Base-by-base conservation (phyloP, 1,284 basidiomycete species). In the Malassezia sympodialis region DNA sequence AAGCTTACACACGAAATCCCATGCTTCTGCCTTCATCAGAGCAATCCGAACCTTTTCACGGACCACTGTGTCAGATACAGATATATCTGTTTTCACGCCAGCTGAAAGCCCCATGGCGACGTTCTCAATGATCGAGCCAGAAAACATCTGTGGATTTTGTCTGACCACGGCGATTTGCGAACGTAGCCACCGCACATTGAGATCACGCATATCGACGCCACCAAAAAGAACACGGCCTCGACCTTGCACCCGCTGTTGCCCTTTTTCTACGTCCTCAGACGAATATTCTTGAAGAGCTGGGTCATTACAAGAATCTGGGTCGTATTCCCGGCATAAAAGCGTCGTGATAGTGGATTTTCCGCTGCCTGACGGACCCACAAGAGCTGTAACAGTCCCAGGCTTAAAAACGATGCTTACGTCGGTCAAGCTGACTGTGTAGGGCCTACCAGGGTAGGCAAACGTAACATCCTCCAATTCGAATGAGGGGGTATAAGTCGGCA, bases 101-200 rank as follows among this genome's bases (percentile, higher is more conserved):
- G 62, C 67, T 0, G 60, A 59, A 23, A 74, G 56, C 30, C 72
- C 72, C 4, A 67, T 64, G 4, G 70, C 69, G 14, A 74, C 70
- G 39, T 74, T 74, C 31, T 72, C 70, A 35, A 69, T 68, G 27
- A 74, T 59, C 17, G 63, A 62, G 2, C 66, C 72, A 19, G 67
- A 66, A 42, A 73, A 72, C 21, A 74, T 57, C 48, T 72, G 69
- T 5, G 77, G 77, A 34, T 77, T 73, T 54, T 78, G 77, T 7
- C 73, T 68, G n/a, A 78, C 76, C 11, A 78, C 73, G 19, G 76
- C 74, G 41, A 78, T 68, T 51, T 77, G 76, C 11, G 73, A 75
- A 10, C 77, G 70, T 15, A 78, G 63, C 72, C 76, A 78, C 15
- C 67, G 62, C n/a, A 76, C 56, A 50, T 77, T 78, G 55, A 76